Evolutionary conservation across 768 basidiomycete species (phyloP).

Genomic region (Lactarius psammicola): DNA sequence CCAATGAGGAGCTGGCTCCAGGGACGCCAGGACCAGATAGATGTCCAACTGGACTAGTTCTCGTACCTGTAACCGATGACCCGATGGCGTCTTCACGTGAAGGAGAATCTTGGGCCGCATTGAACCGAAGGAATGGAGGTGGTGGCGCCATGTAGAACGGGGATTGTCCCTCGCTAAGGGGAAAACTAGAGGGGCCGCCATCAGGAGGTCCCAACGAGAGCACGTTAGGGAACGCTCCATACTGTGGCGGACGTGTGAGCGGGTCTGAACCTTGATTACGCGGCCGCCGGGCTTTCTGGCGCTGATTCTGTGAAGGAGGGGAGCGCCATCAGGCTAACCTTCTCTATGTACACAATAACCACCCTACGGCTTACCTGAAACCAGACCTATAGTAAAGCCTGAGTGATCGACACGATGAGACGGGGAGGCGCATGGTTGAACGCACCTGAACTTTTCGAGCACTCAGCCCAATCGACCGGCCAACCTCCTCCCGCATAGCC

Average conservation of each 20-base stretch:
- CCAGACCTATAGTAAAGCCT: constrained; percentile 69
- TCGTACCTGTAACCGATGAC: constrained; percentile 2
- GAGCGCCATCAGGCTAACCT: constrained; percentile 20
- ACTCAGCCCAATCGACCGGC: constrained; percentile 82
- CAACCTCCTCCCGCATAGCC: constrained; percentile 83
- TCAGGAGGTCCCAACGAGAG: constrained; percentile 37
- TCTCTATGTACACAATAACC: constrained; percentile 8
- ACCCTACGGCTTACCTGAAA: constrained; percentile 62
- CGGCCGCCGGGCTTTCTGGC: constrained; percentile 82
- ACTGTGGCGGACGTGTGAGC: constrained; percentile 55
- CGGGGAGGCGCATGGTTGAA: constrained; percentile 28
- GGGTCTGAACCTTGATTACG: constrained; percentile 56
- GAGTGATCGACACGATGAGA: constrained; percentile 25
- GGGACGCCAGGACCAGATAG: constrained; percentile 29
- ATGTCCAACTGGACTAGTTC: constrained; percentile 11
- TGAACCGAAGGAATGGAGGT: constrained; percentile 16
- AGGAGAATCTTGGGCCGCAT: background rate
- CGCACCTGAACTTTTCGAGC: constrained; percentile 87
- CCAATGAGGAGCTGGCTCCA: constrained; percentile 19
- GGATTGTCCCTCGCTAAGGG: constrained; percentile 21
- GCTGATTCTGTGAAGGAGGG: constrained; percentile 64
- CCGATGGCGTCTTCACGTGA: constrained; percentile 7
- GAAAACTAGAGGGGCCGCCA: constrained; percentile 28
- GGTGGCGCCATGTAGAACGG: constrained; percentile 15
- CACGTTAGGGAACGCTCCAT: constrained; percentile 56